Evolutionary conservation across 106 monocot genomes (phyloP).

Genomic region (Acorus calamus): DNA sequence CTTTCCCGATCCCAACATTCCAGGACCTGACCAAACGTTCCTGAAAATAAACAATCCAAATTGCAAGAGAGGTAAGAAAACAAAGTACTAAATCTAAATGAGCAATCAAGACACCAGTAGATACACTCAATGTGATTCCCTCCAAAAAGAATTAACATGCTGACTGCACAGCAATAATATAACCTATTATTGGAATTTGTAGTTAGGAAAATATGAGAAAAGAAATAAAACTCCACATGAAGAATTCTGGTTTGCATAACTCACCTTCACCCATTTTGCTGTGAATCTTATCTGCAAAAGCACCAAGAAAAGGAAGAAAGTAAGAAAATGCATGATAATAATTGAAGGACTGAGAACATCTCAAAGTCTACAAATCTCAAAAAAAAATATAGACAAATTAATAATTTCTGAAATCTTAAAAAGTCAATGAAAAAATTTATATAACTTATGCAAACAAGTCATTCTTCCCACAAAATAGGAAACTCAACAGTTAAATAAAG

Average conservation of each 20-base stretch:
- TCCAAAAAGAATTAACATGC: too few relatives aligned
- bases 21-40: constrained; percentile 92
- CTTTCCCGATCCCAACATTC: constrained; percentile 94
- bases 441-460: too few relatives aligned
- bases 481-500: too few relatives aligned
- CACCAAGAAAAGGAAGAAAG: background rate
- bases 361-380: background rate
- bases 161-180: too few relatives aligned
- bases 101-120: too few relatives aligned
- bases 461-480: too few relatives aligned
- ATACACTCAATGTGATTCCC: too few relatives aligned
- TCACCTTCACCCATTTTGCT: constrained; percentile 96
- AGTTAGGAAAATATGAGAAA: background rate
- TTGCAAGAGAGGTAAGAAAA: background rate
- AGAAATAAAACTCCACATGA: background rate
- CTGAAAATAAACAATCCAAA: constrained; percentile 14
- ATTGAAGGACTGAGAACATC: background rate
- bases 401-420: too few relatives aligned
- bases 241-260: constrained; percentile 7
- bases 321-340: background rate
- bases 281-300: constrained; percentile 50
- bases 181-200: too few relatives aligned
- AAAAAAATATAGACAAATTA: background rate
- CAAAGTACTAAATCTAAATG: too few relatives aligned
- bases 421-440: too few relatives aligned